phyloP scores from a whole-genome alignment of 2,329 filamentous ascomycete genomes.

The Colletotrichum spinosum region DNA sequence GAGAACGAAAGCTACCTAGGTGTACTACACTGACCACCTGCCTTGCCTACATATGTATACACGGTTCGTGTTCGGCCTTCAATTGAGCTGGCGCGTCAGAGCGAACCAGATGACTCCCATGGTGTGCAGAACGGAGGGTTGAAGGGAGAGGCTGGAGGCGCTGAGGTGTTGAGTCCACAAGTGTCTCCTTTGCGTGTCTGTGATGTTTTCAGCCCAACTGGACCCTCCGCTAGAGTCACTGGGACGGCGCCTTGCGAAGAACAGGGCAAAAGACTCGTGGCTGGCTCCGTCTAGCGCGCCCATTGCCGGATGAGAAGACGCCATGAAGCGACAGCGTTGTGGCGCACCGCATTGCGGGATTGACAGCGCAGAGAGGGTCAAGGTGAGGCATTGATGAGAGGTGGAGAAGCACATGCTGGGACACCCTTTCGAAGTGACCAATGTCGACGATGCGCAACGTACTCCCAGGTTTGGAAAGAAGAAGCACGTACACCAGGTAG shows the following conservation, averaged over 20 bases:
- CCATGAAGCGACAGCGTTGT: slow-evolving; percentile 20
- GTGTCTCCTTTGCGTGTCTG: slow-evolving; percentile 3
- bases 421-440: slow-evolving; percentile 34
- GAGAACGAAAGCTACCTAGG: too few species aligned
- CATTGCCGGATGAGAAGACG: not conserved
- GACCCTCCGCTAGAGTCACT: not conserved
- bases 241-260: not conserved
- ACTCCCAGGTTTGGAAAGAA: slow-evolving; percentile 1
- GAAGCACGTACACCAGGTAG: not conserved
- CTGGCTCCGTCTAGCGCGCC: slow-evolving; percentile 1
- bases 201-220: slow-evolving; percentile 31
- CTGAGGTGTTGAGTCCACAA: slow-evolving; percentile 9
- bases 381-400: not conserved
- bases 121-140: not conserved
- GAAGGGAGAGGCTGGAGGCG: slow-evolving; percentile 13
- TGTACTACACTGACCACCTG: too few species aligned
- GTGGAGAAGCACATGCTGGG: slow-evolving; percentile 1
- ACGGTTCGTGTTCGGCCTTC: not conserved
- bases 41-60: too few species aligned
- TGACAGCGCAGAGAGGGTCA: slow-evolving; percentile 25
- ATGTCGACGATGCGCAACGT: slow-evolving; percentile 21
- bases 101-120: slow-evolving; percentile 11
- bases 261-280: not conserved
- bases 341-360: not conserved
- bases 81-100: not conserved